Evolutionary conservation across 2,329 filamentous ascomycete species (phyloP), one percentile per base, ranked within the genome.

Genomic region (Colletotrichum tabaci): DNA sequence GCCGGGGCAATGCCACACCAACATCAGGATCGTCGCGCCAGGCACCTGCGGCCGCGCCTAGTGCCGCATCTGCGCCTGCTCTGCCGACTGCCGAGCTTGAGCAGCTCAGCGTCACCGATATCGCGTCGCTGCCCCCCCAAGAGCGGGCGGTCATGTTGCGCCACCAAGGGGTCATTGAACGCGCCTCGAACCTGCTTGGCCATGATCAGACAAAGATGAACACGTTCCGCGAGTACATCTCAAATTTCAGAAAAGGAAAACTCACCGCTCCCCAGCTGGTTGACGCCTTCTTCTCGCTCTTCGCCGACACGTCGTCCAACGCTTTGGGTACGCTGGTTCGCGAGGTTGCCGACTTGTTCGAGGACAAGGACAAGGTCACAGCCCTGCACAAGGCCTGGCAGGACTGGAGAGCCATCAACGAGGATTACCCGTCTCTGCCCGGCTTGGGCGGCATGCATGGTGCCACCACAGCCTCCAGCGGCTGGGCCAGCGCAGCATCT

Each of bases 401-500:
- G 76, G 94, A 98, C 82, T 98, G 96, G 94, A 94, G 94, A 57
- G 95, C 95, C 47, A 96, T 97, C 82, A 97, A 97, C 75, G 95
- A 98, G 81, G 95, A 98, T 80, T 98, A 98, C 76, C 96, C 96
- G 0, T 94, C 93, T 2, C 85, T 98, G 0, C 95, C 96, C 1
- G 92, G 93, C 0, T 88, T 94, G 0, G 88, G 89, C 66, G 92
- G 92, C 61, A 89, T 92, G 82, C 87, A 91, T 47, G 91, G 91
- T 35, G 87, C 85, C 4, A 88, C 88, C 0, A 88, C 87, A 0
- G 83, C 86, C 10, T 87, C 83, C 12, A 88, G 84, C 67, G 89
- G 88, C 70, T 90, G 92, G 90, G 90, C 81, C 74, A 84, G 79
- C 53, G 93, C 87, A 0, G 89, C 89, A 0, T 84, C 80, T 70